Conservation (phyloP, 2,329 filamentous ascomycete genomes). For the Pochonia chlamydosporia region DNA sequence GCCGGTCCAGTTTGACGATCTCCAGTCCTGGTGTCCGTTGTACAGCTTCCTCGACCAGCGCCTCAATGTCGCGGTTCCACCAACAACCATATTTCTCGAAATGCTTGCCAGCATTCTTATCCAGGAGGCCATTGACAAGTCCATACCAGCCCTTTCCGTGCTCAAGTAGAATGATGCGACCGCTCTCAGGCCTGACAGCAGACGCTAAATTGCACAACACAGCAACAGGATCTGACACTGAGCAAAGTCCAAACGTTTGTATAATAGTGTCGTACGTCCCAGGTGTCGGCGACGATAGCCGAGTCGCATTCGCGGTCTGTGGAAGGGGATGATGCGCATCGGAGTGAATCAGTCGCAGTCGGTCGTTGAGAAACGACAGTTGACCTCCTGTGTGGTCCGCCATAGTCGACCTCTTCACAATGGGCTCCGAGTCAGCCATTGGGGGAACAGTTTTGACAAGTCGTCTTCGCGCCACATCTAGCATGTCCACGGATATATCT, state of each 20-base stretch:
- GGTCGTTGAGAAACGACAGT: conserved; percentile 31
- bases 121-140: conserved; percentile 50
- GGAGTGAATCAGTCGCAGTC: conserved; percentile 41
- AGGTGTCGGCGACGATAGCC: neutral
- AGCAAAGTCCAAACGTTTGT: conserved; percentile 61
- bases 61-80: conserved; percentile 61
- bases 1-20: conserved; percentile 47
- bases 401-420: conserved; percentile 27
- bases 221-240: conserved; percentile 49
- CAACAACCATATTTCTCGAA: conserved; percentile 59
- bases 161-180: conserved; percentile 56
- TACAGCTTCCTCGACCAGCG: conserved; percentile 45
- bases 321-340: conserved; percentile 43
- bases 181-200: conserved; percentile 45
- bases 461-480: conserved; percentile 50
- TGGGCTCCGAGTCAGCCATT: conserved; percentile 24
- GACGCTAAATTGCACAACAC: conserved; percentile 49
- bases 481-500: conserved; percentile 56
- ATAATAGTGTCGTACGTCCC: conserved; percentile 55
- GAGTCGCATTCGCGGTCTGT: conserved; percentile 25
- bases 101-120: conserved; percentile 48
- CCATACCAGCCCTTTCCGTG: conserved; percentile 53
- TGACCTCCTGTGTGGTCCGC: conserved; percentile 28
- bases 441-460: conserved; percentile 39
- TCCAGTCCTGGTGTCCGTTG: conserved; percentile 46